These are phyloP conservation scores for Hordeum vulgare DNA, from an alignment of 176 grass and related monocot genomes.

Conservation along the genomic window MorexV3_pseudomolecules_assembly NC_058523.1:510721543-510722042, in stretches of 20 bases:
- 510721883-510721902: not conserved
- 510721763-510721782: constrained; percentile 62
- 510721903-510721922: constrained; percentile 18
- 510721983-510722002: not conserved
- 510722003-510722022: too few relatives aligned
- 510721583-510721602: not conserved
- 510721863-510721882: constrained; percentile 4
- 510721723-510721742: constrained; percentile 52
- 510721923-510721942: not conserved
- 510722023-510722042: too few relatives aligned
- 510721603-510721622: not conserved
- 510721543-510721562: constrained; percentile 59
- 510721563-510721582: constrained; percentile 85
- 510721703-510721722: constrained; percentile 85
- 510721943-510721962: not conserved
- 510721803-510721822: constrained; percentile 31
- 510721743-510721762: constrained; percentile 54
- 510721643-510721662: not conserved
- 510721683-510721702: constrained; percentile 47
- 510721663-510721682: constrained; percentile 19
- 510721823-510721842: constrained; percentile 28
- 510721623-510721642: not conserved
- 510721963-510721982: too few relatives aligned
- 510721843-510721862: constrained; percentile 22
- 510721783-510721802: constrained; percentile 66